phyloP scores from a whole-genome alignment of 768 basidiomycete genomes.

The Xerocomellus intermedius region DNA sequence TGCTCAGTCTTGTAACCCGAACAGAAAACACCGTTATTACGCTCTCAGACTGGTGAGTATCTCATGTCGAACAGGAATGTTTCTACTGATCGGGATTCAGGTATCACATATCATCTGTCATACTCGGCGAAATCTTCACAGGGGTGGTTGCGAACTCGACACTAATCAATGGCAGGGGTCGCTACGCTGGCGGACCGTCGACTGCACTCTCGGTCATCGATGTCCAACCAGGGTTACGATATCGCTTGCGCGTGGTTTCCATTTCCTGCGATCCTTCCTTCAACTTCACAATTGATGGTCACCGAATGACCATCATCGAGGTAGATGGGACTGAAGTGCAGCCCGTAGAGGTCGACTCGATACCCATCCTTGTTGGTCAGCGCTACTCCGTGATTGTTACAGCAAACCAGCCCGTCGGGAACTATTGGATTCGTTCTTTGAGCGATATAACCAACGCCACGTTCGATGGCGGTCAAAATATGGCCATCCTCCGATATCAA shows the following conservation, averaged over 20 bases:
- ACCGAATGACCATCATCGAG: too few species aligned
- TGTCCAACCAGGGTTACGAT: not conserved
- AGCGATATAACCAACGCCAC: constrained; percentile 4
- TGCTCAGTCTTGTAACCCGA: not conserved
- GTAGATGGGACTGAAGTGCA: too few species aligned
- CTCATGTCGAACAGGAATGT: not conserved
- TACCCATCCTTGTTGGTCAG: not conserved
- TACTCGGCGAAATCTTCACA: not conserved
- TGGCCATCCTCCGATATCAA: too few species aligned
- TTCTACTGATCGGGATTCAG: not conserved
- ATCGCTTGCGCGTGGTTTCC: constrained; percentile 1
- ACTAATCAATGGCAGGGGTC: constrained; percentile 7
- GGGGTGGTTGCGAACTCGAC: not conserved
- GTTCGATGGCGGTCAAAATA: not conserved
- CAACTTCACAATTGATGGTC: constrained; percentile 10
- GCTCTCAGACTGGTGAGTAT: constrained; percentile 1
- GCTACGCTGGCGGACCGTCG: constrained; percentile 2
- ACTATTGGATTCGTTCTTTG: constrained; percentile 48
- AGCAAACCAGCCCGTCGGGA: constrained; percentile 44
- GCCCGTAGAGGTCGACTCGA: too few species aligned
- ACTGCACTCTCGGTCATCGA: constrained; percentile 1
- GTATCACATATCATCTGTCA: constrained; percentile 1
- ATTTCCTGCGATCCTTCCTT: not conserved
- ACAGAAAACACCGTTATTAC: constrained; percentile 38
- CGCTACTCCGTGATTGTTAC: constrained; percentile 31